A percentile compares a stretch with the other conserved stretches of the same genome.
Evolutionary conservation across 495 filamentous ascomycete genomes (phyloP).

Genomic region (Annulohypoxylon stygium): DNA sequence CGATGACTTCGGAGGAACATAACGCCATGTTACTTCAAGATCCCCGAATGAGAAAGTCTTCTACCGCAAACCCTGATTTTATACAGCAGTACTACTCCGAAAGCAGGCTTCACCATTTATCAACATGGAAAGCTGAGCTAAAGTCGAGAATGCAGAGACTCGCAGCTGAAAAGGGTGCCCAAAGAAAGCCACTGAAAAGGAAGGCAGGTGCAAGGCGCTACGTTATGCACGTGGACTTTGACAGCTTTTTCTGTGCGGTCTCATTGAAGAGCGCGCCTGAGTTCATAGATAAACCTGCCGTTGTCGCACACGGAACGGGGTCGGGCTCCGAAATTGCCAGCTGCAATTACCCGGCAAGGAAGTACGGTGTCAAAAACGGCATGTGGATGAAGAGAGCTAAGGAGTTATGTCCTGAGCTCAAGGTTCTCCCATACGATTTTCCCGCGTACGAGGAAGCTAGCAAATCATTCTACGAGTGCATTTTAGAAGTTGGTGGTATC

Average conservation of each 20-base stretch:
- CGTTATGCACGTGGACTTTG: slow-evolving; percentile 95
- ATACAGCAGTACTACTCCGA: slow-evolving; percentile 94
- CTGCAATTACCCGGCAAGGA: slow-evolving; percentile 92
- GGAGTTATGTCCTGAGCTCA: slow-evolving; percentile 85
- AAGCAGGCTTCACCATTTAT: slow-evolving; percentile 93
- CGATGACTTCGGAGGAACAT: slow-evolving; percentile 88
- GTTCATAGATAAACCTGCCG: slow-evolving; percentile 83
- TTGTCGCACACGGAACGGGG: slow-evolving; percentile 87
- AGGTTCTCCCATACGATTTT: slow-evolving; percentile 92
- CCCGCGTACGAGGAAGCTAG: slow-evolving; percentile 94
- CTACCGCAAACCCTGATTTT: slow-evolving; percentile 90
- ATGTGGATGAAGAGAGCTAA: slow-evolving; percentile 98
- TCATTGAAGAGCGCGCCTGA: slow-evolving; percentile 83
- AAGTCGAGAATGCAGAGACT: slow-evolving; percentile 87
- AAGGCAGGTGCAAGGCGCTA: slow-evolving; percentile 78
- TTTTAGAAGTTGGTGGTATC: slow-evolving; percentile 80
- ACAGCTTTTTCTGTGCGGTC: slow-evolving; percentile 96
- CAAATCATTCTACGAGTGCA: slow-evolving; percentile 83
- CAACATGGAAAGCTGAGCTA: slow-evolving; percentile 93
- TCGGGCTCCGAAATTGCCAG: slow-evolving; percentile 94
- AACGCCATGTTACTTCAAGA: slow-evolving; percentile 85
- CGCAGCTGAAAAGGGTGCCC: slow-evolving; percentile 69
- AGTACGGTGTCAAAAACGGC: slow-evolving; percentile 90
- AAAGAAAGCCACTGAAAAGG: slow-evolving; percentile 54
- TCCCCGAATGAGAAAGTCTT: slow-evolving; percentile 84